Evolutionary conservation across 805 yeast species (phyloP).

Genomic region (Candida germanica): DNA sequence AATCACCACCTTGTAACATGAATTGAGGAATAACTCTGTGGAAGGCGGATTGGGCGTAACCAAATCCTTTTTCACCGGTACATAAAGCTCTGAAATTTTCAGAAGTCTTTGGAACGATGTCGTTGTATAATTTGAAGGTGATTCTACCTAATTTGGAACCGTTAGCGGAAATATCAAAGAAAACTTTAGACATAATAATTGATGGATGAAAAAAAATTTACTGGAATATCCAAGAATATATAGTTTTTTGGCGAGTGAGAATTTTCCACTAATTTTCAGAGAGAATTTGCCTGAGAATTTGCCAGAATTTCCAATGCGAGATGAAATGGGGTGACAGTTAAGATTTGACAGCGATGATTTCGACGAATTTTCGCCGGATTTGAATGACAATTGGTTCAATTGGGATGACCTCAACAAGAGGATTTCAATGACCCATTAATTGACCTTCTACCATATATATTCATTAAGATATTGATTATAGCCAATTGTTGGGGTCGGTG

Average conservation of each 20-base stretch:
- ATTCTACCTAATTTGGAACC: slow-evolving; percentile 76
- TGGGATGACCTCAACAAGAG: no score
- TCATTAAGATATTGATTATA: no score
- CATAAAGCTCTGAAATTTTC: slow-evolving; percentile 79
- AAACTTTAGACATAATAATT: slow-evolving; percentile 54
- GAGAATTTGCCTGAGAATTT: background rate
- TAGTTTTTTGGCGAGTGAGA: background rate
- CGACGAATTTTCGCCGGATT: no score
- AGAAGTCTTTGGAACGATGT: slow-evolving; percentile 70
- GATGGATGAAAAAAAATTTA: background rate
- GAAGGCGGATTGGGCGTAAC: slow-evolving; percentile 83
- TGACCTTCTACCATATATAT: no score
- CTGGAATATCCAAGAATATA: slow-evolving; percentile 1
- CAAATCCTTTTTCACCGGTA: slow-evolving; percentile 93
- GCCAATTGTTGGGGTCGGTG: no score
- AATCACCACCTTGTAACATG: slow-evolving; percentile 83
- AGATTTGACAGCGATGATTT: no score
- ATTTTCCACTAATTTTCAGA: background rate
- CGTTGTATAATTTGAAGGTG: slow-evolving; percentile 62
- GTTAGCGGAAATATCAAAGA: slow-evolving; percentile 78
- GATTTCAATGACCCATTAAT: no score
- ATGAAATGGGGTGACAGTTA: no score
- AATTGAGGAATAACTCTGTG: slow-evolving; percentile 96
- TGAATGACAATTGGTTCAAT: no score
- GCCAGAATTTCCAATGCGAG: no score